Base-by-base conservation (phyloP, 306 rosid species). In the Quercus cerris region DNA sequence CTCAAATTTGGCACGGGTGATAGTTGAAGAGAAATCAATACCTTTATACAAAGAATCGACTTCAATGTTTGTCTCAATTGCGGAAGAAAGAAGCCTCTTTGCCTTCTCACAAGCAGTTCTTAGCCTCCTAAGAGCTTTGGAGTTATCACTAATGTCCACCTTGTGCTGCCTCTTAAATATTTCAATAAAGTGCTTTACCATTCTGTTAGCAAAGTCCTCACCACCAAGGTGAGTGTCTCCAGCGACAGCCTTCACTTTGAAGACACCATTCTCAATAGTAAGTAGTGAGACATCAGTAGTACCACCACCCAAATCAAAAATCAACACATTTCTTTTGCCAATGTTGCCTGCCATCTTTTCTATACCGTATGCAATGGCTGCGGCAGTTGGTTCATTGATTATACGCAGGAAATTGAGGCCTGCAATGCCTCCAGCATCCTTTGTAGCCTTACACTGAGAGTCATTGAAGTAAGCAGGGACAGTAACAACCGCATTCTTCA, bases 211-310 rank as follows among this genome's bases (percentile, higher is more conserved):
- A 11, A 84, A 61, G 41, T 87, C 88, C 38, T 77, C 88, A 1
- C 82, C 87, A 2, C 87, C 84, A 0, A 84, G 85, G 56, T 84
- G 90, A 10, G 62, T 78, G 25, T 78, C 81, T 28, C 90, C 87
- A 14, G 82, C 82, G 12, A 82, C 82, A 0, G 41, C 31, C 3
- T 10, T 41, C 6, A 44, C 81, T 57, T 78, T 51, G 58, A 78
- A 70, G 20, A 0, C 66, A 41, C 52, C 61, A 3, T 18, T 49
- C 7, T 54, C 31, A 17, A 78, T 41, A 3, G 70, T 70, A n/a
- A 70, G 70, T 1, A 71, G 71, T 27, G 81, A 78, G 11, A 78
- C 52, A 58, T 78, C 77, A 7, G 55, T 22, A 44, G 77, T 78
- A 46, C 82, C 77, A 2, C 72, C 77, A 4, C 72, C 77, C 23